These are phyloP conservation scores for Lyophyllum shimeji DNA, from an alignment of 768 basidiomycete species.

Conservation along the genomic window DNA sequence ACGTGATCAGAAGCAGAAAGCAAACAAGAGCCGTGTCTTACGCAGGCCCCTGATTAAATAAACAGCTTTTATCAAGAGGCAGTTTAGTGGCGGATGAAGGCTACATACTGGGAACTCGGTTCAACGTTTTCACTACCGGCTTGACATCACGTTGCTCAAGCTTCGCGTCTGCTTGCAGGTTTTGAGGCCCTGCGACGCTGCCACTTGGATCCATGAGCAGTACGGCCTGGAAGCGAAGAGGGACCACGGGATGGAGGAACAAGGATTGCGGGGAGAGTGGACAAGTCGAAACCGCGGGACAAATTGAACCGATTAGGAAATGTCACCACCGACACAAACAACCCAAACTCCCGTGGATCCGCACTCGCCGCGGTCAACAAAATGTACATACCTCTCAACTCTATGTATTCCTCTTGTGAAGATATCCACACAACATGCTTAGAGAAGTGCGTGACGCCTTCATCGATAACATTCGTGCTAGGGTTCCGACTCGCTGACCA, in stretches of 20 bases:
- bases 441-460: no score
- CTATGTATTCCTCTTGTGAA: no score
- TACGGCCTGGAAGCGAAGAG: conserved; percentile 18
- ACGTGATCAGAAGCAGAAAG: conserved; percentile 13
- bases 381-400: background rate
- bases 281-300: conserved; percentile 18
- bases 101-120: conserved; percentile 82
- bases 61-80: conserved; percentile 16
- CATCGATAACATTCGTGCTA: no score
- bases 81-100: conserved; percentile 15
- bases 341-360: background rate
- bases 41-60: conserved; percentile 68
- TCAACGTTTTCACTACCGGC: conserved; percentile 74
- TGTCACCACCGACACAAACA: conserved; percentile 19
- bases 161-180: conserved; percentile 60
- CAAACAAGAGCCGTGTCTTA: conserved; percentile 34
- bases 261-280: conserved; percentile 18
- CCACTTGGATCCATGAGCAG: conserved; percentile 34
- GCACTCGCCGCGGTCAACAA: background rate
- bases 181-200: conserved; percentile 44
- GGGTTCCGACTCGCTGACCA: no score
- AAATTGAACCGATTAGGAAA: conserved; percentile 25
- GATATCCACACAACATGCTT: no score
- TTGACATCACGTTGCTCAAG: conserved; percentile 67
- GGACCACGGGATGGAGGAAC: conserved; percentile 13